Conservation (phyloP, 768 basidiomycete species). For the Butyriboletus loyo region DNA sequence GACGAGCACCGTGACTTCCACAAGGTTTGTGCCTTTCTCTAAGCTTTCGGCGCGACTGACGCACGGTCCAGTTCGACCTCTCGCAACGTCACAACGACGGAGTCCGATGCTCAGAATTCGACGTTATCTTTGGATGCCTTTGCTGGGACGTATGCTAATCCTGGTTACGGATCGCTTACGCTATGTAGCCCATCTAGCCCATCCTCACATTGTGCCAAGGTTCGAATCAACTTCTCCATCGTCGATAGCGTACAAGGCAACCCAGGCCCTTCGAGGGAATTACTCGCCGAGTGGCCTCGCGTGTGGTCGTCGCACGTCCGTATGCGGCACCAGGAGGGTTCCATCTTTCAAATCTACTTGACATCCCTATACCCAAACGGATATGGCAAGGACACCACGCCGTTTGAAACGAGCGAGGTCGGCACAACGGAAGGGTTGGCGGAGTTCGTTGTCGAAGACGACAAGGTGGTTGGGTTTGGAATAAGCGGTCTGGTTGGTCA, state of each 20-base stretch:
- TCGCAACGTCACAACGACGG: background rate
- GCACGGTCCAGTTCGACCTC: background rate
- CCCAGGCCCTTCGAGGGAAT: slow-evolving; percentile 4
- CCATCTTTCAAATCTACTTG: slow-evolving; percentile 18
- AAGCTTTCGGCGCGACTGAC: background rate
- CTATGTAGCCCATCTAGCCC: slow-evolving; percentile 32
- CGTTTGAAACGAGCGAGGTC: slow-evolving; percentile 25
- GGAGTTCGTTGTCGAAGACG: slow-evolving; percentile 27
- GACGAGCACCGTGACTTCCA: background rate
- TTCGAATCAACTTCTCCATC: slow-evolving; percentile 28
- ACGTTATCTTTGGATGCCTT: slow-evolving; percentile 24
- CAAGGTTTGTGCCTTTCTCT: slow-evolving; percentile 3
- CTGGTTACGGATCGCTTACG: slow-evolving; percentile 38
- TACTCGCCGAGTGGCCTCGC: slow-evolving; percentile 34
- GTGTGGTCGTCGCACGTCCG: slow-evolving; percentile 40
- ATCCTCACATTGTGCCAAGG: slow-evolving; percentile 21
- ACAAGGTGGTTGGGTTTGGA: slow-evolving; percentile 31
- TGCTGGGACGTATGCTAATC: slow-evolving; percentile 36
- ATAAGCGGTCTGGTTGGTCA: slow-evolving; percentile 13
- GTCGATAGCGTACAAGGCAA: slow-evolving; percentile 18
- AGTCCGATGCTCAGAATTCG: background rate
- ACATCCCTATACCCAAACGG: slow-evolving; percentile 36
- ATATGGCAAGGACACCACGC: slow-evolving; percentile 35
- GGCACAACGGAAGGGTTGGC: slow-evolving; percentile 2
- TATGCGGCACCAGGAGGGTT: slow-evolving; percentile 16